Conservation (phyloP, 163 green algal species). For the Prototheca wickerhamii region DNA sequence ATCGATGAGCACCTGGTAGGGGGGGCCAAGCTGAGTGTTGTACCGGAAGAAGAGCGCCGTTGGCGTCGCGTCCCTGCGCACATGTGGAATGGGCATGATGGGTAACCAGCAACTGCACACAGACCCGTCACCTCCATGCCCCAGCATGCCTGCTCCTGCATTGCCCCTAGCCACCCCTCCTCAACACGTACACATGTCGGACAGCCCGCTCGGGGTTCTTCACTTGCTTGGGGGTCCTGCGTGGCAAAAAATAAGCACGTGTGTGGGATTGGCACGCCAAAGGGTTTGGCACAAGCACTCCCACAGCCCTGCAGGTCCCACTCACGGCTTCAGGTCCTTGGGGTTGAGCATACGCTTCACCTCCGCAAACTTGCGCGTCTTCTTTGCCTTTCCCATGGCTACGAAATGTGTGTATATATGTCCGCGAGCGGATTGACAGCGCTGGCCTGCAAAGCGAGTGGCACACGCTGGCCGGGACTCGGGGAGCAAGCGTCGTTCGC, state of each 20-base stretch:
- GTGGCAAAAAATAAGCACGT: neutral
- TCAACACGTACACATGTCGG: constrained; percentile 79
- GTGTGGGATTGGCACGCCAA: neutral
- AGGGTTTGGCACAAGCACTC: too few relatives aligned
- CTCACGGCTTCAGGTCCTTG: constrained; percentile 74
- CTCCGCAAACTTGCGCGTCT: constrained; percentile 94
- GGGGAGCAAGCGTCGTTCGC: too few relatives aligned
- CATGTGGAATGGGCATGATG: neutral
- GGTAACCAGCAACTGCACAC: neutral
- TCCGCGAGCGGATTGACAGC: neutral
- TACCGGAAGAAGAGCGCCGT: constrained; percentile 96
- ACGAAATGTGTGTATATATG: neutral
- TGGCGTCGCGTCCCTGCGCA: constrained; percentile 54
- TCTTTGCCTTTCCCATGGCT: constrained; percentile 88
- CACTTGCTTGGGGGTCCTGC: constrained; percentile 28
- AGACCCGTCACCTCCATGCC: too few relatives aligned
- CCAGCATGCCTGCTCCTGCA: too few relatives aligned
- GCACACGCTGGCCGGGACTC: too few relatives aligned
- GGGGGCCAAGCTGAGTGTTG: constrained; percentile 95
- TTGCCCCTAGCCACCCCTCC: too few relatives aligned
- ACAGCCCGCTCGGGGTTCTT: constrained; percentile 69
- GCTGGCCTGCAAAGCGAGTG: too few relatives aligned
- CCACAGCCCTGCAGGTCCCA: constrained; percentile 1
- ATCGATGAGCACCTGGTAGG: constrained; percentile 96
- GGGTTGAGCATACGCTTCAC: constrained; percentile 92